Base-by-base conservation (phyloP, 129 eudicot species). In the Flaveria ramosissima region DNA sequence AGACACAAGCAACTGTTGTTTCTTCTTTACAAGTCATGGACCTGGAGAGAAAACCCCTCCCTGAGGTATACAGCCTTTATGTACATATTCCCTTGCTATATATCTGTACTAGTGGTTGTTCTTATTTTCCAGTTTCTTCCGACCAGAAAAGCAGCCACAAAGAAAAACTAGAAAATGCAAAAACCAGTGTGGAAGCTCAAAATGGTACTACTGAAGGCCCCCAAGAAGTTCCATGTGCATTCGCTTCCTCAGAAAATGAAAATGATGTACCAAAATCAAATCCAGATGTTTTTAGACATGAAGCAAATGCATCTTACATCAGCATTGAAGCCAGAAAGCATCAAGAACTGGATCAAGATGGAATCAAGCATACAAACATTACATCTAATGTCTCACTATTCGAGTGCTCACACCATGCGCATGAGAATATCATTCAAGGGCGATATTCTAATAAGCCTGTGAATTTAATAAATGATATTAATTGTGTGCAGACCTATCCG, bases 1-100 rank as follows among this genome's bases (percentile, higher is more conserved):
- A 78, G 65, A 87, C 78, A 73, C 66, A 73, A 55, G 21, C 70
- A 17, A 56, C 79, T 71, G 46, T 82, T 51, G 78, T 78, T 64
- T 87, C 92, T 80, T 79, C 90, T 70, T 16, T 74, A 8, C 82
- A 70, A 53, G 57, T 71, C 72, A 57, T 87, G 23, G 92, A 87
- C 78, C 59, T 85, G 80, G 96, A 92, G 80, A 88, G 77, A 83
- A 89, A 83, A 70, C 88, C 84, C 42, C 71, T 57, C 62, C 74
- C 85, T 52, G 96, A 89, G 97, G 99, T 88, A 85, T 83, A 19
- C 43, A 77, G 7, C 20, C 45, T 36, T 20, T n/a, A 16, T 46
- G 17, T 59, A 43, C 62, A 13, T 20, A 73, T 48, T 42, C 48
- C 11, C 61, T 43, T 60, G 21, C 39, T 23, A 63, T 10, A 13